Percentiles rank a stretch among this genome's conserved stretches.
Conservation (phyloP, 1,284 basidiomycete genomes). For the Phellinidium pouzarii region DNA sequence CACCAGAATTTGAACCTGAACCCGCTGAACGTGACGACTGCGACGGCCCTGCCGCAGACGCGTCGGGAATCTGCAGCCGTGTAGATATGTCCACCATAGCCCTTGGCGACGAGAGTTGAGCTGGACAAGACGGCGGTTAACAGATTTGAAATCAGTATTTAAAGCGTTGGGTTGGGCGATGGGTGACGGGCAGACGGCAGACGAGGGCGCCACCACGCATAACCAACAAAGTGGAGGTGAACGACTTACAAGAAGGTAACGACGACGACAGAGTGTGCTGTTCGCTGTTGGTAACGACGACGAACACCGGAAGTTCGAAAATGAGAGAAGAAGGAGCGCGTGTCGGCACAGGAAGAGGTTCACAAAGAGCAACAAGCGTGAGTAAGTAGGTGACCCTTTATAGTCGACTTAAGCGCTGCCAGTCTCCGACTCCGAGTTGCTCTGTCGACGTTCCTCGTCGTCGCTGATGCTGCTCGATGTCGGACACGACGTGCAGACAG, state of each 20-base stretch:
- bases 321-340: neutral
- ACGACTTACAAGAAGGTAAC: neutral
- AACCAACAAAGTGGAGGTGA: too few relatives aligned
- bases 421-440: neutral
- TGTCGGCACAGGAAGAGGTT: neutral
- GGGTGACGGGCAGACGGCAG: neutral
- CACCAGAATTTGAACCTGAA: conserved; percentile 15
- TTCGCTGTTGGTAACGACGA: conserved; percentile 10
- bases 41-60: conserved; percentile 39
- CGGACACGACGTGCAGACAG: neutral
- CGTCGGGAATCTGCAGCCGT: conserved; percentile 41
- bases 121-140: neutral
- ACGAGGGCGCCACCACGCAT: too few relatives aligned
- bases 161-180: conserved; percentile 1
- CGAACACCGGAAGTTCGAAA: neutral
- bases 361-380: neutral
- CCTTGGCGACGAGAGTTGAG: neutral
- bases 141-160: conserved; percentile 1
- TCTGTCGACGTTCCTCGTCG: neutral
- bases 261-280: neutral
- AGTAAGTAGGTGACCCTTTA: neutral
- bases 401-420: conserved; percentile 3
- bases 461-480: conserved; percentile 1
- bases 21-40: conserved; percentile 26
- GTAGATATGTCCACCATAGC: conserved; percentile 11